Evolutionary conservation across 1,284 basidiomycete genomes (phyloP), one percentile per base, ranked within the genome.

Genomic region (Phellopilus nigrolimitatus): DNA sequence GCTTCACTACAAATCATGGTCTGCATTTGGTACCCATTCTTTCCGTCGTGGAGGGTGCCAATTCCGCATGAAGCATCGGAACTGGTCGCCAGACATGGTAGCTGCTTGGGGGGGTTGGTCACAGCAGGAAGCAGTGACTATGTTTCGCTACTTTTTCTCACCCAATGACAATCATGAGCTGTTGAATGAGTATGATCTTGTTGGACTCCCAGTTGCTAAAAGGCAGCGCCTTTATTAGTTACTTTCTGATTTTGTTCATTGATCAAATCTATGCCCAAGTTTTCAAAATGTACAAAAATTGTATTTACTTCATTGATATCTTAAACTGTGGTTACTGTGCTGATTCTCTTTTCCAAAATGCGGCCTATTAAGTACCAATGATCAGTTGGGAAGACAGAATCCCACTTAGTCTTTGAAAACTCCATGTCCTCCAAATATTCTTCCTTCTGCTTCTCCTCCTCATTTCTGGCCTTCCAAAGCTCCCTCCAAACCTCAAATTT

Each of bases 371-470:
- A 68, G 41, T 63, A 60, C 56, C 66, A 61, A 57, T 61, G 58
- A 12, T 30, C 28, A 30, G 28, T 30, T 30, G 28, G 28, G 12
- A 30, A 30, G 12, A 12, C 6, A 39, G 59, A 64, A 7, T 38
- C 56, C 13, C 53, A 48, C 51, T 37, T 45, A 7, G 28, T 12
- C 28, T 30, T 30, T 30, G 28, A 30, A 30, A 30, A 30, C 28
- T 7, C 60, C 10, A 47, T 60, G 48, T 56, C 60, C 13, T 58
- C 61, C 27, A 57, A 55, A 31, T 62, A 66, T 47, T 64, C 66
- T 24, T 70, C 64, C 58, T 73, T 73, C 49, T 77, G 79, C 31
- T 79, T 80, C 8, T 74, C 79, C 10, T 80, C 80, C 4, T 30
- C 28, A 30, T 7, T 30, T 30, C 28, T 30, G 28, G 28, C 28